phyloP scores from a whole-genome alignment of 306 rosid genomes.

The Mucuna pruriens region DNA sequence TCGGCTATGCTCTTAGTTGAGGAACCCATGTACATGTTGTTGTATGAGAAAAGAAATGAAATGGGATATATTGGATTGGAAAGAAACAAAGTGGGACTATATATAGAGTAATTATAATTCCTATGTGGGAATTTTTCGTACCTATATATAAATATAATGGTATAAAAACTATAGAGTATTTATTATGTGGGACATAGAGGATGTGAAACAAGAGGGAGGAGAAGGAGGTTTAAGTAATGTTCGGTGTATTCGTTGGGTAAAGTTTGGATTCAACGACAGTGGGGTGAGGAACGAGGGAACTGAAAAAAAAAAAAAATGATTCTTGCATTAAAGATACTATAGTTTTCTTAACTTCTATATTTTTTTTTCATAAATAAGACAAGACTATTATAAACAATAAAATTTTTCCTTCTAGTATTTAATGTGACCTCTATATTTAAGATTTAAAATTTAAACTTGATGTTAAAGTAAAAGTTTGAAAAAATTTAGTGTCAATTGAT shows the following conservation, averaged over 20 bases:
- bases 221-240: slow-evolving; percentile 1
- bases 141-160: not conserved
- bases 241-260: slow-evolving; percentile 42
- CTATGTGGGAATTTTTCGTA: not conserved
- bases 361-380: too few relatives aligned
- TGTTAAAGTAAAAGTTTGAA: too few relatives aligned
- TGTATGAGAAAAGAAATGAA: not conserved
- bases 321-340: not conserved
- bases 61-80: slow-evolving; percentile 3
- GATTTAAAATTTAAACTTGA: too few relatives aligned
- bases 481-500: too few relatives aligned
- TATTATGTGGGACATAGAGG: not conserved
- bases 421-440: too few relatives aligned
- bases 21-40: slow-evolving; percentile 13
- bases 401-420: too few relatives aligned
- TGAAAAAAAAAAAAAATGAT: not conserved
- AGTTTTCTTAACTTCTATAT: too few relatives aligned
- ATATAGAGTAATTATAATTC: slow-evolving; percentile 1
- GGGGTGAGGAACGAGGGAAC: not conserved
- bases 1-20: slow-evolving; percentile 44
- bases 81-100: slow-evolving; percentile 4
- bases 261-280: slow-evolving; percentile 28
- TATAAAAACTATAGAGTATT: not conserved
- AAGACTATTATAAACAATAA: too few relatives aligned
- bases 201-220: not conserved